Evolutionary conservation across 208 protist species (phyloP), one percentile per base, ranked within the genome.

Genomic region (Crithidia mellificae): DNA sequence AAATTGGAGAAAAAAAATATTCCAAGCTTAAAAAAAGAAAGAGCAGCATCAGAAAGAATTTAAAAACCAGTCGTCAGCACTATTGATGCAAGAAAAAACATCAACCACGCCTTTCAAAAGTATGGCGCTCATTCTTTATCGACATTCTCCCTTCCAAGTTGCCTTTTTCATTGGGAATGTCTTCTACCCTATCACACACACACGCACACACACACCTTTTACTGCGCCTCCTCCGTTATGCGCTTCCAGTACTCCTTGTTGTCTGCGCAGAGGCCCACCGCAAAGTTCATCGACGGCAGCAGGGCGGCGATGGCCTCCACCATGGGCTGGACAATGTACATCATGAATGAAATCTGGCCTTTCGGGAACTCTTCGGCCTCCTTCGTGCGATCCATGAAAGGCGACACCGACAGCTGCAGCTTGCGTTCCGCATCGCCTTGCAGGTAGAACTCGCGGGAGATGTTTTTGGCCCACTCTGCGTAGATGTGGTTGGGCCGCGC

Each of bases 291-390:
- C 12, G 74, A 72, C 2, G 93, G 91, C 32, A 97, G 84, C 29
- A 97, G 78, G 49, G 86, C 85, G 0, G 88, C 79, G 15, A 95
- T 76, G 19, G 84, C 85, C 79, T 97, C 91, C 50, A 97, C 68
- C 88, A 96, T 92, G 8, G 92, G 92, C 41, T 88, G 77, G 11
- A 96, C 89, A 78, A 98, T 93, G 56, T 91, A 97, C 74, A 92
- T 97, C 58, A 97, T 95, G 78, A 97, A 98, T 3, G 84, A 88
- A 25, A 93, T 90, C 81, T 98, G 94, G 2, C 92, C 91, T 49
- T 92, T 89, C 20, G 90, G 83, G 49, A 98, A 95, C 53, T 96
- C 89, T 51, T 81, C 78, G 41, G 72, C 61, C 34, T 89, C 82
- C 72, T 90, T 91, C 6, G 50, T 87, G 54, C 95, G 89, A 55